Base-by-base conservation (phyloP, 192 early-diverging fungal species). In the Gigaspora rosea region DNA sequence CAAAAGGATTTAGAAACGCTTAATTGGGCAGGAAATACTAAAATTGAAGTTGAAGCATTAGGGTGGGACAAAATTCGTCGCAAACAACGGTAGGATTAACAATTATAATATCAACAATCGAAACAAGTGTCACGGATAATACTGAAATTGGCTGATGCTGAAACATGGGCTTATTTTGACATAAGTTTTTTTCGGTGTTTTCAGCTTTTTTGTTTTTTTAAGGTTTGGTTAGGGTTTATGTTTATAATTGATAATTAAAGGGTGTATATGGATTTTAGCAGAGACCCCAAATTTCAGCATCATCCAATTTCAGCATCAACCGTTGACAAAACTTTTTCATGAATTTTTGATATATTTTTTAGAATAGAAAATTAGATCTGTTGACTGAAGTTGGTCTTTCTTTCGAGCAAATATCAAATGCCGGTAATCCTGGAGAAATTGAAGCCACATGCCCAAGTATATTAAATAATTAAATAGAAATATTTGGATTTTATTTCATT, bases 51-150 rank as follows among this genome's bases (percentile, higher is more conserved):
- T 0, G 88, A 89, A 41, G 79, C 84, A 9, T 83, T 82, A 32
- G 88, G 87, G 9, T 89, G 86, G 79, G 87, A 87, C 11, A 84
- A 86, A 27, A 77, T 89, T 67, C 72, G 81, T 49, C 78, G 81
- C 3, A 73, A 77, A 36, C 84, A 88, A 71, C 76, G 80, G 87
- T 87, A 70, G 63, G 47, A 51, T 51, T 9, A 58, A 41, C 41
- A 41, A 41, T 6, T 41, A 6, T 41, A 41, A 41, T 41, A 41
- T 41, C 41, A 41, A 6, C 7, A 1, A 41, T 41, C 41, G 3
- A 41, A 41, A 41, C 3, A 41, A 41, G 0, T 27, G 27, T 27
- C 27, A 27, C 27, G 27, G 27, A 27, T 27, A 27, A 27, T 27
- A 27, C 27, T 27, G 27, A 27, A 27, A 27, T 27, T 1, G 27